Conservation (phyloP, 306 rosid genomes). For the Fagus crenata region DNA sequence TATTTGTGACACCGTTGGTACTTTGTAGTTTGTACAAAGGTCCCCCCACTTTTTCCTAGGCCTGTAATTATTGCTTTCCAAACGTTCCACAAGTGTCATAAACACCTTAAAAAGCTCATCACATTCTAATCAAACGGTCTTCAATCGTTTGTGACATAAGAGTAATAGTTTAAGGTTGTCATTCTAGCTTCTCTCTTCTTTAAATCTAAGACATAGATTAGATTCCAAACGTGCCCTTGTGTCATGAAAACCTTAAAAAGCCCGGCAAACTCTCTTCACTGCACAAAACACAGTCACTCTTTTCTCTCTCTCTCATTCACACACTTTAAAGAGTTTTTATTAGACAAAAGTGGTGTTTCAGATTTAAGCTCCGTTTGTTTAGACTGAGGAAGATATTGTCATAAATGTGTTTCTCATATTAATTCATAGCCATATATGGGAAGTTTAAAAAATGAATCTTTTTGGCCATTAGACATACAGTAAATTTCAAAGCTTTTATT, state of each 20-base stretch:
- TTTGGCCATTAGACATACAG: neutral
- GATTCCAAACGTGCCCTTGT: slow-evolving; percentile 49
- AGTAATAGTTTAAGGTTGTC: neutral
- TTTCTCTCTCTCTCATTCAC: neutral
- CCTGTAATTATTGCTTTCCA: no score
- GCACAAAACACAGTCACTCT: neutral
- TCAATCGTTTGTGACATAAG: slow-evolving; percentile 20
- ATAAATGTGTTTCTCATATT: slow-evolving; percentile 11
- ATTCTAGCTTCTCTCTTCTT: neutral
- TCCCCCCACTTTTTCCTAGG: no score
- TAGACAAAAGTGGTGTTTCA: slow-evolving; percentile 17
- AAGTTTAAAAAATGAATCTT: slow-evolving; percentile 16
- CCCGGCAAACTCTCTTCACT: slow-evolving; percentile 40
- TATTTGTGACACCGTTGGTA: no score
- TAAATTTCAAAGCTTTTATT: neutral
- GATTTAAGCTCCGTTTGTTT: slow-evolving; percentile 27
- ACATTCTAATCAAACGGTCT: slow-evolving; percentile 10
- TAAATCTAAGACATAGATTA: neutral
- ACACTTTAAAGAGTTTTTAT: neutral
- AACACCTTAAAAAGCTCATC: no score
- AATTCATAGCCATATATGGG: neutral
- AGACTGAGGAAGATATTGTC: neutral
- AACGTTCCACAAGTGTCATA: no score
- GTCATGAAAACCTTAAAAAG: slow-evolving; percentile 39
- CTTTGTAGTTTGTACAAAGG: no score